Percentiles rank a stretch among this genome's conserved stretches.
phyloP scores from a whole-genome alignment of 2,329 filamentous ascomycete genomes.

The Aspergillus pseudonomiae region DNA sequence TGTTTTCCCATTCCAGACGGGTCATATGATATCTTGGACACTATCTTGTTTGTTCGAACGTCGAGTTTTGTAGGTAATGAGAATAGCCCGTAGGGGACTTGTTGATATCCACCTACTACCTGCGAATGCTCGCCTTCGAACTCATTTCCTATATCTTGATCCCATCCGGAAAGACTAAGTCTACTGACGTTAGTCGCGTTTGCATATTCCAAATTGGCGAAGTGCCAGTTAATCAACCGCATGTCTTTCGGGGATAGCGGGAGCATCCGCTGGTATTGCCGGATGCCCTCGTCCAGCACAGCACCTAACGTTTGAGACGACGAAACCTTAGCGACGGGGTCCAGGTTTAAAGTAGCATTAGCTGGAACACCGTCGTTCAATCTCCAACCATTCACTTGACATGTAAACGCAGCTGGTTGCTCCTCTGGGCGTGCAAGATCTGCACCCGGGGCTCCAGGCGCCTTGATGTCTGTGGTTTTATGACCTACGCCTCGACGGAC shows the following conservation, averaged over 20 bases:
- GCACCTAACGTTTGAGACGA: constrained; percentile 76
- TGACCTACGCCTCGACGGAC: constrained; percentile 50
- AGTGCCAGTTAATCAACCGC: constrained; percentile 93
- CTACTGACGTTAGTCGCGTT: constrained; percentile 88
- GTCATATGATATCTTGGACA: constrained; percentile 72
- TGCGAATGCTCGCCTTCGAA: constrained; percentile 95
- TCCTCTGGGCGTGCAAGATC: constrained; percentile 69
- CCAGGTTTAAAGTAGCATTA: constrained; percentile 71
- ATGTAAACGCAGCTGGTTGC: constrained; percentile 74
- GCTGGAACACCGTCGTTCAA: constrained; percentile 66
- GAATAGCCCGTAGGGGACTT: constrained; percentile 84
- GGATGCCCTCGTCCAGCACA: constrained; percentile 89
- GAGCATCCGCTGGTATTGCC: constrained; percentile 81
- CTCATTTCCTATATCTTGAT: constrained; percentile 96
- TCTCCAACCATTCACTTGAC: constrained; percentile 79
- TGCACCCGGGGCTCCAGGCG: constrained; percentile 50
- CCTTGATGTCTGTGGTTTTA: constrained; percentile 55
- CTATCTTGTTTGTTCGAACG: constrained; percentile 71
- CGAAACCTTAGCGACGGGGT: constrained; percentile 63
- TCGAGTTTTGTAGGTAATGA: constrained; percentile 76
- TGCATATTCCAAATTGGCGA: constrained; percentile 96
- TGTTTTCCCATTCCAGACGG: constrained; percentile 44
- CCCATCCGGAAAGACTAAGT: constrained; percentile 88
- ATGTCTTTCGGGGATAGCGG: constrained; percentile 85
- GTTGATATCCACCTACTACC: constrained; percentile 90